phyloP scores from a whole-genome alignment of 2,329 filamentous ascomycete genomes.

The Catunica adiposa region DNA sequence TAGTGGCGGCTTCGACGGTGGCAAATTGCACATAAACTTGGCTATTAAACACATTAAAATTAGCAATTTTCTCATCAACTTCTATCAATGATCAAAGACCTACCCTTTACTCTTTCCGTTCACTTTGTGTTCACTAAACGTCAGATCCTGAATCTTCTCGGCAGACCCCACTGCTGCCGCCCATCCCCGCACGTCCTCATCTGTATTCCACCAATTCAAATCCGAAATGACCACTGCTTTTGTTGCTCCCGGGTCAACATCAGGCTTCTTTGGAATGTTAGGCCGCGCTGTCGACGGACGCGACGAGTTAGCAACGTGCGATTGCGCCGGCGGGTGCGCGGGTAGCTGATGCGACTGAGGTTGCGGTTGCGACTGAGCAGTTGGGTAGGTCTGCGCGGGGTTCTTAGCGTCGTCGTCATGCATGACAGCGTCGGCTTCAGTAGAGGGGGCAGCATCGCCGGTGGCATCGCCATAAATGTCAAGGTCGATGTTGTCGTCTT shows the following conservation, averaged over 20 bases:
- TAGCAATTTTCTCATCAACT: too few relatives aligned
- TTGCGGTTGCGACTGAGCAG: neutral
- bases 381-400: neutral
- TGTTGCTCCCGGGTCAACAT: slow-evolving; percentile 33
- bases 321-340: slow-evolving; percentile 15
- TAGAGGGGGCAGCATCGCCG: slow-evolving; percentile 21
- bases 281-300: slow-evolving; percentile 24
- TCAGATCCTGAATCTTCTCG: slow-evolving; percentile 75
- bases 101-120: slow-evolving; percentile 98
- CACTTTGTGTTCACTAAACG: slow-evolving; percentile 96
- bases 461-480: slow-evolving; percentile 49
- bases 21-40: slow-evolving; percentile 75
- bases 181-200: slow-evolving; percentile 88
- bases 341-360: neutral
- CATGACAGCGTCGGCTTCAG: slow-evolving; percentile 13
- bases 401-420: slow-evolving; percentile 2
- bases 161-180: slow-evolving; percentile 64
- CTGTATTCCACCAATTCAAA: slow-evolving; percentile 90
- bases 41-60: slow-evolving; percentile 22
- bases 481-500: slow-evolving; percentile 56
- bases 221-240: slow-evolving; percentile 74
- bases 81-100: slow-evolving; percentile 22
- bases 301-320: slow-evolving; percentile 22
- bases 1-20: slow-evolving; percentile 69
- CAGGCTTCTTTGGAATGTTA: slow-evolving; percentile 25